These are phyloP conservation scores for Sisymbrium altissimum DNA, from an alignment of 345 rosid species.

Conservation along the genomic window DNA sequence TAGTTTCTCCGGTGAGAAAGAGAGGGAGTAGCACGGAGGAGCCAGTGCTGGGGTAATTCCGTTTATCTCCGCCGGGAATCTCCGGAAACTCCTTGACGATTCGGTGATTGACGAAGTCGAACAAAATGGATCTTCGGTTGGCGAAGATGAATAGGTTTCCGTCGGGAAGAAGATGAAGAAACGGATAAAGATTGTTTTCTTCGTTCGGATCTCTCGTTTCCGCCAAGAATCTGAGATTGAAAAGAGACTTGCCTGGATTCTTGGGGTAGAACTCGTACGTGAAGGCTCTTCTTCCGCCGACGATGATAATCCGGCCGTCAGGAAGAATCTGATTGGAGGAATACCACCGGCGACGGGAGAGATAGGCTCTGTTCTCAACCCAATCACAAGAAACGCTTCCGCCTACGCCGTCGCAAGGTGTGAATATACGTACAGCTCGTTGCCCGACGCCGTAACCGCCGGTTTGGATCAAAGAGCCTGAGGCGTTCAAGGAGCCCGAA, in stretches of 20 bases:
- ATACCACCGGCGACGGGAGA: conserved; percentile 65
- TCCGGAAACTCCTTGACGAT: conserved; percentile 55
- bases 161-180: conserved; percentile 65
- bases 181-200: conserved; percentile 85
- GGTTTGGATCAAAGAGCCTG: conserved; percentile 71
- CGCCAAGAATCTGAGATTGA: conserved; percentile 50
- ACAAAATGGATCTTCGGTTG: conserved; percentile 58
- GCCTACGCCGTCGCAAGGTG: conserved; percentile 40
- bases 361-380: conserved; percentile 43
- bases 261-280: conserved; percentile 68
- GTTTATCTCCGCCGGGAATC: conserved; percentile 53
- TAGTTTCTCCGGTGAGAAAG: conserved; percentile 21
- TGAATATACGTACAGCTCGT: conserved; percentile 47
- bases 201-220: conserved; percentile 58
- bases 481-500: conserved; percentile 59
- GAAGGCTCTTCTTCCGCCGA: conserved; percentile 72
- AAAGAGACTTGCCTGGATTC: conserved; percentile 25
- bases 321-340: conserved; percentile 73
- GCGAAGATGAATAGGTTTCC: conserved; percentile 81
- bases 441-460: conserved; percentile 84
- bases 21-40: conserved; percentile 80
- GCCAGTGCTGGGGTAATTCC: conserved; percentile 78
- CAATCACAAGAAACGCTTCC: conserved; percentile 50
- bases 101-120: conserved; percentile 42
- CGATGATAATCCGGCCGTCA: conserved; percentile 63